These are phyloP conservation scores for Simplicillium sp. DNA, from an alignment of 2,329 filamentous ascomycete genomes.

Conservation along the genomic window DNA sequence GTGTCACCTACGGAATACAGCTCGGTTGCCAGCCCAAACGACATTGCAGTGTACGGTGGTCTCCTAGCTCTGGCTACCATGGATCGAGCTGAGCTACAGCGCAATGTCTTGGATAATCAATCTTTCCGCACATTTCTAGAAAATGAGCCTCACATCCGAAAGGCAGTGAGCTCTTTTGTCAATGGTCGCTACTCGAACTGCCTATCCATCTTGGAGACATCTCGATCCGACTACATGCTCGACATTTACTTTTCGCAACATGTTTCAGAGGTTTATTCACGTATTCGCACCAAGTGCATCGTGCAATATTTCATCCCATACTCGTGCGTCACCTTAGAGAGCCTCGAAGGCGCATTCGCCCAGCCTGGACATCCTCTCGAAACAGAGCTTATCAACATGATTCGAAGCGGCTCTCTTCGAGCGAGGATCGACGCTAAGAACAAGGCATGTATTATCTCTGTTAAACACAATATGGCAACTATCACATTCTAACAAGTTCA, in stretches of 20 bases:
- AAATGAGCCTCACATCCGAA: slow-evolving; percentile 86
- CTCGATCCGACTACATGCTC: slow-evolving; percentile 78
- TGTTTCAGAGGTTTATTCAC: slow-evolving; percentile 57
- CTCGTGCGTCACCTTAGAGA: slow-evolving; percentile 72
- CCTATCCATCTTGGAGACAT: slow-evolving; percentile 70
- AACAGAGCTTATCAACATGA: slow-evolving; percentile 69
- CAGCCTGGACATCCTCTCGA: slow-evolving; percentile 54
- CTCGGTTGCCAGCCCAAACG: slow-evolving; percentile 70
- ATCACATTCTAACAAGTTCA: slow-evolving; percentile 10
- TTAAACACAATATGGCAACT: slow-evolving; percentile 1
- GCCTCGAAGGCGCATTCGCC: slow-evolving; percentile 69
- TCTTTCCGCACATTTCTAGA: slow-evolving; percentile 83
- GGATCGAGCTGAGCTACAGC: slow-evolving; percentile 67
- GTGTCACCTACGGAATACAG: slow-evolving; percentile 47
- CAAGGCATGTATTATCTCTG: slow-evolving; percentile 34
- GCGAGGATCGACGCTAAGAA: slow-evolving; percentile 82
- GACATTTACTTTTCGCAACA: slow-evolving; percentile 78
- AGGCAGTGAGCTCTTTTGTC: slow-evolving; percentile 82
- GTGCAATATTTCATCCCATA: slow-evolving; percentile 89
- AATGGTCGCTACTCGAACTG: slow-evolving; percentile 83
- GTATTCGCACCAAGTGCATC: slow-evolving; percentile 84
- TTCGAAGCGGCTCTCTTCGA: slow-evolving; percentile 59
- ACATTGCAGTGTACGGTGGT: slow-evolving; percentile 85
- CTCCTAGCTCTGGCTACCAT: slow-evolving; percentile 86
- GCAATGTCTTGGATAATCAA: slow-evolving; percentile 66